These are phyloP conservation scores for Shiraia bambusicola DNA, from an alignment of 2,329 filamentous ascomycete species.

Conservation along the genomic window DNA sequence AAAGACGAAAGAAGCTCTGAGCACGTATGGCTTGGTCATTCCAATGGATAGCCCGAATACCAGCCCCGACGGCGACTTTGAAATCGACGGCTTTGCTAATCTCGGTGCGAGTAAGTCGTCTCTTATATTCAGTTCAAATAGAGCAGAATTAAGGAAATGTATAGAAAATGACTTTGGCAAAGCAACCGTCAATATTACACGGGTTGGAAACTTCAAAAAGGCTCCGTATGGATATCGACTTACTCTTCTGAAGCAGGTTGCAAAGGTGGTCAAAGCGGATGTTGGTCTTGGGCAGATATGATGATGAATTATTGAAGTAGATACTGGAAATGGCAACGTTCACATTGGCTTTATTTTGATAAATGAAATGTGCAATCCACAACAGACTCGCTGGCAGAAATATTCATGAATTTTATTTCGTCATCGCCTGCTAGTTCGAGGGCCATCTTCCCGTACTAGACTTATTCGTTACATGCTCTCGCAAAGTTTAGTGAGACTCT, in stretches of 20 bases:
- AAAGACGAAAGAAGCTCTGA: constrained; percentile 53
- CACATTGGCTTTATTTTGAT: too few species aligned
- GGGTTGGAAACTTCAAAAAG: constrained; percentile 52
- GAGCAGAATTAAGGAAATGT: constrained; percentile 2
- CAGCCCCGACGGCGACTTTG: constrained; percentile 54
- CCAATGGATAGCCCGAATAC: constrained; percentile 58
- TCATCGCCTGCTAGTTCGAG: too few species aligned
- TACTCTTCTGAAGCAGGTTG: constrained; percentile 49
- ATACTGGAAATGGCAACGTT: too few species aligned
- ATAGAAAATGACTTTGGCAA: constrained; percentile 53
- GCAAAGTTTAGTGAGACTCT: neutral
- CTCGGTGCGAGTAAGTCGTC: constrained; percentile 52
- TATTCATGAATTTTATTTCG: too few species aligned
- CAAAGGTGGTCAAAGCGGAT: constrained; percentile 47
- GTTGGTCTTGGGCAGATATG: constrained; percentile 50
- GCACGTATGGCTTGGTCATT: constrained; percentile 58
- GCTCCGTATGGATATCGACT: constrained; percentile 54
- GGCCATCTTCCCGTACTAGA: neutral
- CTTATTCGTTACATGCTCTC: too few species aligned
- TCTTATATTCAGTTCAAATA: neutral
- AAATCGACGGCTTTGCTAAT: constrained; percentile 58
- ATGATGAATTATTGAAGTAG: too few species aligned
- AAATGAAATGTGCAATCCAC: too few species aligned
- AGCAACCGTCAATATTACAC: constrained; percentile 55
- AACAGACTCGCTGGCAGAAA: too few species aligned